Evolutionary conservation across 306 rosid genomes (phyloP).

Genomic region (Acacia confusa): DNA sequence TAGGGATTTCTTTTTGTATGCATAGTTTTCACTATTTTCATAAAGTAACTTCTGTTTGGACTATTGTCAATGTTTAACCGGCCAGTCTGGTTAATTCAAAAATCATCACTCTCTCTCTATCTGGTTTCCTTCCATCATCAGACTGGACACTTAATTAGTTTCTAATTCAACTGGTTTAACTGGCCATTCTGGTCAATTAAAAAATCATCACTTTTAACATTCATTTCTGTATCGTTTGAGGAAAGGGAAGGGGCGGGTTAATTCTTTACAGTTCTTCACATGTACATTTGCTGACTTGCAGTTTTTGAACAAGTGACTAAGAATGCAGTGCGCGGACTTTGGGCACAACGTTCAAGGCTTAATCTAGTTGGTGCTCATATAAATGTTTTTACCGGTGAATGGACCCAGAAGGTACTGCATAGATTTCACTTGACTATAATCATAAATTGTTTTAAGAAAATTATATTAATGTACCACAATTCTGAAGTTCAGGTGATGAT

Average conservation of each 20-base stretch:
- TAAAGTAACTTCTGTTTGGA: not conserved
- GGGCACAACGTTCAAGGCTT: slow-evolving; percentile 97
- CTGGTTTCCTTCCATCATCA: not conserved
- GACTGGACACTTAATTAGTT: not conserved
- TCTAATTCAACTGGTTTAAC: not conserved
- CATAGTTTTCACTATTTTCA: not conserved
- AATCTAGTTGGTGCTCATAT: slow-evolving; percentile 98
- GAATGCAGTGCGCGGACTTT: slow-evolving; percentile 91
- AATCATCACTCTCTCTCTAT: not conserved
- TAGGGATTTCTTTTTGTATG: not conserved
- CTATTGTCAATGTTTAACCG: not conserved
- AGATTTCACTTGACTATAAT: slow-evolving; percentile 33
- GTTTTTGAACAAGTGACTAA: slow-evolving; percentile 98
- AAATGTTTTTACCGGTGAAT: slow-evolving; percentile 98
- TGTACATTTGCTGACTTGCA: slow-evolving; percentile 40
- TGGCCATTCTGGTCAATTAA: not conserved
- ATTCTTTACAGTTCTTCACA: slow-evolving; percentile 3
- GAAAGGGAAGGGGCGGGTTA: not conserved
- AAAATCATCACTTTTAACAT: not conserved
- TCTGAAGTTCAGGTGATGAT: not conserved
- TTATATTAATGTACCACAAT: not conserved
- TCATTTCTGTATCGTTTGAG: not conserved
- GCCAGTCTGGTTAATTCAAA: too few relatives aligned
- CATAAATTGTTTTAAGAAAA: not conserved
- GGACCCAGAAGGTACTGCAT: slow-evolving; percentile 93